Evolutionary conservation across 2,329 filamentous ascomycete genomes (phyloP).

Genomic region (Trichothecium sympodiale): DNA sequence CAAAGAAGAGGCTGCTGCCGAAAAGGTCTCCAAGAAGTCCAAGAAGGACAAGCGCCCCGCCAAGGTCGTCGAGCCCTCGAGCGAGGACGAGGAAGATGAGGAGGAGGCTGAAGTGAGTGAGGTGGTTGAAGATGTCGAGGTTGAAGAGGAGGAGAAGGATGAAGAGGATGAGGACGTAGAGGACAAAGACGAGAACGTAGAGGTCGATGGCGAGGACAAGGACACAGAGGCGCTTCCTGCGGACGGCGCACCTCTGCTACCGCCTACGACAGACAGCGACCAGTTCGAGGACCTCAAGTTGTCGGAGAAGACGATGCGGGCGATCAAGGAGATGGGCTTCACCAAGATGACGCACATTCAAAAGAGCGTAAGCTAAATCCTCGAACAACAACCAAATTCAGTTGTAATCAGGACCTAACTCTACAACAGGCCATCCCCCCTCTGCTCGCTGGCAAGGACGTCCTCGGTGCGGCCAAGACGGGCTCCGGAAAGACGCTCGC

Average conservation of each 20-base stretch:
- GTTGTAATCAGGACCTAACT: neutral
- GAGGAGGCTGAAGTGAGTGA: slow-evolving; percentile 14
- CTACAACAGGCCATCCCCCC: slow-evolving; percentile 61
- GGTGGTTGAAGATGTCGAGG: slow-evolving; percentile 13
- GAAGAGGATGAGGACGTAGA: slow-evolving; percentile 15
- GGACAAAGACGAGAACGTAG: slow-evolving; percentile 17
- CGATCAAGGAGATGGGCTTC: slow-evolving; percentile 85
- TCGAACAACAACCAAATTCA: neutral
- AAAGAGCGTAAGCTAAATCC: slow-evolving; percentile 33
- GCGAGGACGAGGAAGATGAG: slow-evolving; percentile 16
- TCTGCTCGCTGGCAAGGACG: slow-evolving; percentile 77
- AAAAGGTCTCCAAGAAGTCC: slow-evolving; percentile 13
- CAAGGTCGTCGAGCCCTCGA: slow-evolving; percentile 15
- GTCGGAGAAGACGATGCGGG: slow-evolving; percentile 79
- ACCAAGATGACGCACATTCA: slow-evolving; percentile 95
- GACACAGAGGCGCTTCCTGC: slow-evolving; percentile 21
- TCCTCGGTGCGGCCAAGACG: slow-evolving; percentile 91
- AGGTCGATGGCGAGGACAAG: slow-evolving; percentile 18
- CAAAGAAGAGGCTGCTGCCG: slow-evolving; percentile 20
- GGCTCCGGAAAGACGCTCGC: slow-evolving; percentile 92
- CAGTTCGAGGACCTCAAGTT: slow-evolving; percentile 75
- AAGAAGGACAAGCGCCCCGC: slow-evolving; percentile 27
- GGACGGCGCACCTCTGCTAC: slow-evolving; percentile 35
- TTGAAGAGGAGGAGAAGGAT: slow-evolving; percentile 17
- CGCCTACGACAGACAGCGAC: slow-evolving; percentile 49